phyloP scores from a whole-genome alignment of 129 eudicot species.

The carrot (Daucus carota) region DNA sequence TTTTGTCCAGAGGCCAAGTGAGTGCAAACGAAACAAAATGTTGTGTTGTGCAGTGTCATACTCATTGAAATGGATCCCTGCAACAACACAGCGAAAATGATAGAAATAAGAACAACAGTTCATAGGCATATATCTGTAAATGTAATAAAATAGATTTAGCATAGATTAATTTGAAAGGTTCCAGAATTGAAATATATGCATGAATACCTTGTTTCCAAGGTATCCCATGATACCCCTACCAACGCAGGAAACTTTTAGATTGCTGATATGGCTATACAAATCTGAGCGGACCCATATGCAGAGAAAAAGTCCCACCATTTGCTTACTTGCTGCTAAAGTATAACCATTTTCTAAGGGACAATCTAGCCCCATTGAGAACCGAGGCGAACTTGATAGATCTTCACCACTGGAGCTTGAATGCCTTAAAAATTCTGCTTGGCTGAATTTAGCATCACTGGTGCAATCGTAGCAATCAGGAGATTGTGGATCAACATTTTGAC shows the following conservation, averaged over 20 bases:
- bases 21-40: conserved; percentile 81
- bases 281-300: conserved; percentile 65
- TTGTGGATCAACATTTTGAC: conserved; percentile 16
- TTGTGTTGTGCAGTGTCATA: conserved; percentile 49
- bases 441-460: conserved; percentile 25
- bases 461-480: conserved; percentile 19
- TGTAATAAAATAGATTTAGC: background rate
- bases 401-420: conserved; percentile 16
- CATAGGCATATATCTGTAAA: background rate
- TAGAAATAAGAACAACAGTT: background rate
- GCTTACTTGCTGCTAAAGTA: conserved; percentile 63
- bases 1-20: conserved; percentile 88
- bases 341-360: conserved; percentile 19
- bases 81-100: background rate
- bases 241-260: conserved; percentile 70
- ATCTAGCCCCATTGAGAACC: conserved; percentile 1
- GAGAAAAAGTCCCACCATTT: conserved; percentile 83
- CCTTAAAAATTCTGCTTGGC: conserved; percentile 23
- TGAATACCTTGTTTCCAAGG: conserved; percentile 83
- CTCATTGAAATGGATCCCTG: conserved; percentile 84
- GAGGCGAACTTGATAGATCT: conserved; percentile 13
- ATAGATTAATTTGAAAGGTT: background rate
- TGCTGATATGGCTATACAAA: conserved; percentile 33
- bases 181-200: background rate
- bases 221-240: conserved; percentile 94